phyloP scores from a whole-genome alignment of 805 yeast genomes.

The Nakazawaea siamensis region DNA sequence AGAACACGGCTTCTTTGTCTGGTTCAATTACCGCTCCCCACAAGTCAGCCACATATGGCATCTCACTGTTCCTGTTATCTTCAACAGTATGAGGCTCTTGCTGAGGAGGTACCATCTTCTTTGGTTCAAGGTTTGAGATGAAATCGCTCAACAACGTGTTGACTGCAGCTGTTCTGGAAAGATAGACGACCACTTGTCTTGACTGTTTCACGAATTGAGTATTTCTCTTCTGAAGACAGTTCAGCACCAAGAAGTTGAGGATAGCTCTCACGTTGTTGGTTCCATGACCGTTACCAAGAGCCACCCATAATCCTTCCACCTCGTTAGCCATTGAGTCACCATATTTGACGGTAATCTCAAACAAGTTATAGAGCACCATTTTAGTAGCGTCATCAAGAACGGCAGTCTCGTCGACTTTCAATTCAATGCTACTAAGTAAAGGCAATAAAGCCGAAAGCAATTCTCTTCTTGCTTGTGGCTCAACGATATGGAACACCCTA shows the following conservation, averaged over 20 bases:
- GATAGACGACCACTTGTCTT: slow-evolving; percentile 72
- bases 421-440: slow-evolving; percentile 82
- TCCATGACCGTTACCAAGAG: slow-evolving; percentile 71
- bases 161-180: slow-evolving; percentile 48
- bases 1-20: slow-evolving; percentile 68
- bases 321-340: slow-evolving; percentile 73
- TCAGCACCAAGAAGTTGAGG: slow-evolving; percentile 57
- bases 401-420: slow-evolving; percentile 29
- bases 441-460: slow-evolving; percentile 76
- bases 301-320: slow-evolving; percentile 92
- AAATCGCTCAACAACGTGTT: slow-evolving; percentile 53
- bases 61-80: slow-evolving; percentile 23
- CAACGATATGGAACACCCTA: slow-evolving; percentile 55
- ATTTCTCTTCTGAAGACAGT: slow-evolving; percentile 63
- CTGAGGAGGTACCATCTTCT: slow-evolving; percentile 71
- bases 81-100: slow-evolving; percentile 15
- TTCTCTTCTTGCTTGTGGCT: slow-evolving; percentile 59
- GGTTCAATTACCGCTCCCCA: slow-evolving; percentile 44
- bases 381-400: slow-evolving; percentile 31
- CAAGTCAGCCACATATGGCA: slow-evolving; percentile 62
- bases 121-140: slow-evolving; percentile 69
- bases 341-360: slow-evolving; percentile 78
- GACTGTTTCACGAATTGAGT: slow-evolving; percentile 71
- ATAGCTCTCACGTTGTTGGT: slow-evolving; percentile 65
- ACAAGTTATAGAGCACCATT: slow-evolving; percentile 74